A percentile compares a stretch with the other conserved stretches of the same genome.
Evolutionary conservation across 2,329 filamentous ascomycete species (phyloP).

Genomic region (Colletotrichum tanaceti): DNA sequence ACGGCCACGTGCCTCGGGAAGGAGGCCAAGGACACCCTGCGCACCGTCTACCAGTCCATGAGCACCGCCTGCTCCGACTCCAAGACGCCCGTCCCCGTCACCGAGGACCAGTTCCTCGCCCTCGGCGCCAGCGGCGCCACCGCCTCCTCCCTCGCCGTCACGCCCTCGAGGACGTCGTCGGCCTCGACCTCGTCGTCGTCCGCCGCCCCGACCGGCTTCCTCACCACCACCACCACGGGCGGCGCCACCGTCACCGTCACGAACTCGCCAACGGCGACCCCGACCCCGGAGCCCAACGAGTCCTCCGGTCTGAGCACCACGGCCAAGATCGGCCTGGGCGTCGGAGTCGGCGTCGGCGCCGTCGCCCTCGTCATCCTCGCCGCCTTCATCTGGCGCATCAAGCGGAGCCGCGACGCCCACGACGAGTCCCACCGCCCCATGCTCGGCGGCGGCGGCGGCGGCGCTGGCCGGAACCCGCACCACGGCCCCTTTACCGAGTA

Average conservation of each 20-base stretch:
- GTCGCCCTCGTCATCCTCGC: constrained; percentile 38
- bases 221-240: constrained; percentile 31
- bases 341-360: constrained; percentile 50
- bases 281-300: constrained; percentile 5
- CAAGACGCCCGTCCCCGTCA: constrained; percentile 56
- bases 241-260: constrained; percentile 34
- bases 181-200: constrained; percentile 42
- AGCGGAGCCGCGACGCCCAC: constrained; percentile 33
- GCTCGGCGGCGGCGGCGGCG: constrained; percentile 33
- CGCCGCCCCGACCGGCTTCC: constrained; percentile 24
- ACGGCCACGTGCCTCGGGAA: constrained; percentile 60
- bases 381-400: constrained; percentile 33
- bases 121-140: constrained; percentile 38
- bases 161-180: constrained; percentile 41
- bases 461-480: constrained; percentile 24
- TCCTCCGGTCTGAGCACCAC: constrained; percentile 49
- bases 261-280: background rate
- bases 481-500: constrained; percentile 19
- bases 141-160: constrained; percentile 34
- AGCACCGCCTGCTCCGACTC: constrained; percentile 57
- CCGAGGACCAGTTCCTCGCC: constrained; percentile 55
- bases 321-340: constrained; percentile 55
- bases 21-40: constrained; percentile 51
- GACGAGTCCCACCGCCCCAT: constrained; percentile 39
- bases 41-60: constrained; percentile 58